Conservation (phyloP, 2,329 filamentous ascomycete species). For the Microsporum ferrugineum region DNA sequence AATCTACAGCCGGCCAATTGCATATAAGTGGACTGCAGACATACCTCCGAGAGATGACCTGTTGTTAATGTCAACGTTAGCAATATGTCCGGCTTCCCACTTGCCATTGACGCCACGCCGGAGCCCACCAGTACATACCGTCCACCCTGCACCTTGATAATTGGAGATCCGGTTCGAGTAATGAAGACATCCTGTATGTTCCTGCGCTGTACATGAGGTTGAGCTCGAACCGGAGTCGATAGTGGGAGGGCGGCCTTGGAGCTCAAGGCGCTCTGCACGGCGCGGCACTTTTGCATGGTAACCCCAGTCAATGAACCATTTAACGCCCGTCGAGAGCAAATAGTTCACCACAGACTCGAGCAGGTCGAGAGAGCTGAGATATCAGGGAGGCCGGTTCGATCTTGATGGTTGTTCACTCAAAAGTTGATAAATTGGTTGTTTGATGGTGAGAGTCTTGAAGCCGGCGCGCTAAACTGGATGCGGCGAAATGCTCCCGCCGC, state of each 20-base stretch:
- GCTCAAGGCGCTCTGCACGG: conserved; percentile 32
- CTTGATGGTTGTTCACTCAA: background rate
- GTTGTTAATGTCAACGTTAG: conserved; percentile 17
- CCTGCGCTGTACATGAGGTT: conserved; percentile 37
- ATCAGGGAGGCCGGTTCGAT: background rate
- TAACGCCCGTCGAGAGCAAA: conserved; percentile 12
- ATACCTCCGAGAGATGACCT: conserved; percentile 81
- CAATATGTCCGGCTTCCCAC: conserved; percentile 8
- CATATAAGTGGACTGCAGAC: conserved; percentile 14
- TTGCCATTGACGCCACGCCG: conserved; percentile 5
- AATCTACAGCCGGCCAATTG: background rate
- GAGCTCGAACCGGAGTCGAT: conserved; percentile 19
- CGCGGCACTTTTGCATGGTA: conserved; percentile 38
- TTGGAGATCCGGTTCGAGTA: conserved; percentile 90
- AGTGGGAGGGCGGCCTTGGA: conserved; percentile 28
- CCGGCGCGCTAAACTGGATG: background rate
- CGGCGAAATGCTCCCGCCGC: background rate
- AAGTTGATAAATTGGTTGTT: background rate
- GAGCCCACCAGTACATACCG: conserved; percentile 48
- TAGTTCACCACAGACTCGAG: background rate
- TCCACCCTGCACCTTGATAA: conserved; percentile 78
- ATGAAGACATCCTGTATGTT: conserved; percentile 73
- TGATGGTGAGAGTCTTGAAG: background rate
- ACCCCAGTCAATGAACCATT: conserved; percentile 19
- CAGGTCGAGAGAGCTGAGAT: background rate